These are phyloP conservation scores for Schoenoplectus triqueter DNA, from an alignment of 202 grass and related monocot genomes.

Conservation along the genomic window DNA sequence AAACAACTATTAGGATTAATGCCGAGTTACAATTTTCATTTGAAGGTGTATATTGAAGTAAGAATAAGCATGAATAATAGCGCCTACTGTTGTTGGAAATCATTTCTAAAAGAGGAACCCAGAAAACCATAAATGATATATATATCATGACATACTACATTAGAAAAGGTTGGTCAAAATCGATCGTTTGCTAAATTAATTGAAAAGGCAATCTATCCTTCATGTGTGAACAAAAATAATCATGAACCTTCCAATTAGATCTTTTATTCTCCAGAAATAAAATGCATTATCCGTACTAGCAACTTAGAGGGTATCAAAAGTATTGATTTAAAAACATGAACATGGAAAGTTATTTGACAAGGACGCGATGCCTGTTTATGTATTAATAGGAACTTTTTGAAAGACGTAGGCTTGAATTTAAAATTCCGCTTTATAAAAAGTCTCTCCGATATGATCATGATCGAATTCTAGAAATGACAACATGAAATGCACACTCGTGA, in stretches of 20 bases:
- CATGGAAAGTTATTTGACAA: not conserved
- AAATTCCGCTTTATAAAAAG: slow-evolving; percentile 23
- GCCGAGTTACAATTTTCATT: slow-evolving; percentile 10
- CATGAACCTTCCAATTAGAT: not conserved
- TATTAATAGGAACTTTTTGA: not conserved
- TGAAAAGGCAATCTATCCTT: not conserved
- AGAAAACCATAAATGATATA: not conserved
- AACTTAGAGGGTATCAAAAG: not conserved
- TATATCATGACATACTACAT: not conserved
- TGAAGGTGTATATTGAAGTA: not conserved
- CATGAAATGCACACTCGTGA: slow-evolving; percentile 33
- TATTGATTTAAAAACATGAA: not conserved
- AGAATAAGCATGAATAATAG: not conserved
- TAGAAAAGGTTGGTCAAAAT: slow-evolving; percentile 11
- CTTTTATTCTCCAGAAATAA: not conserved
- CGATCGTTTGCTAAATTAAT: not conserved
- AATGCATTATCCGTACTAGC: not conserved
- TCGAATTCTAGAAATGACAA: slow-evolving; percentile 25
- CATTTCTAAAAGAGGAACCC: not conserved
- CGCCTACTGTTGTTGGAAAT: not conserved
- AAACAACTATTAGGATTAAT: not conserved
- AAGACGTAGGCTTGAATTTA: slow-evolving; percentile 28
- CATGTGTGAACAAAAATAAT: slow-evolving; percentile 16
- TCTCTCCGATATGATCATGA: slow-evolving; percentile 20
- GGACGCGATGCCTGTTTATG: not conserved